Conservation (phyloP, 225 moss, liverwort and hornwort species). For the Polytrichum commune region DNA sequence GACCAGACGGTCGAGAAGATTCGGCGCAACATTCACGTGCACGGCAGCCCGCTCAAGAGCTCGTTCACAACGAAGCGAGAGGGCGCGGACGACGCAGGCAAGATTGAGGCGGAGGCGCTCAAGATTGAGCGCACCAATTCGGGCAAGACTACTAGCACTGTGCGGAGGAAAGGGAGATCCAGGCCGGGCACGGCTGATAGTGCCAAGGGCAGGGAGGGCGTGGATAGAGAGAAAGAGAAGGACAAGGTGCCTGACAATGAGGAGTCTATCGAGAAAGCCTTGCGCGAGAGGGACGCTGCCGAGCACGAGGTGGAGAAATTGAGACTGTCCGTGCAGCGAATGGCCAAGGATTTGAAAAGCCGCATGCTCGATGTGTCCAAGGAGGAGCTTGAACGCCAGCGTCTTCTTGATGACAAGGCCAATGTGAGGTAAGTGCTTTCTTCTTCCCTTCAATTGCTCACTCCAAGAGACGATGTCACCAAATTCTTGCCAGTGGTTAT, state of each 20-base stretch:
- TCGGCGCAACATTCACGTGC: slow-evolving; percentile 92
- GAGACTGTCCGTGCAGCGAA: slow-evolving; percentile 65
- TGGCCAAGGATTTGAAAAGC: slow-evolving; percentile 78
- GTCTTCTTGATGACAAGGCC: slow-evolving; percentile 74
- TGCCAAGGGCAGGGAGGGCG: slow-evolving; percentile 55
- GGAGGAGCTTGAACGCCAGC: slow-evolving; percentile 83
- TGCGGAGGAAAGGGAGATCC: slow-evolving; percentile 52
- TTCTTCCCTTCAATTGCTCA: no score
- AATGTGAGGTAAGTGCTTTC: slow-evolving; percentile 55
- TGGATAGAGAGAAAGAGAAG: slow-evolving; percentile 56
- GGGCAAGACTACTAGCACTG: slow-evolving; percentile 29
- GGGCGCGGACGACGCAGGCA: slow-evolving; percentile 17
- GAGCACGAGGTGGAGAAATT: slow-evolving; percentile 85
- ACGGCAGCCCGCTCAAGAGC: slow-evolving; percentile 51
- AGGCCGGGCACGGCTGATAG: slow-evolving; percentile 49
- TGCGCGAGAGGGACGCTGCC: slow-evolving; percentile 81
- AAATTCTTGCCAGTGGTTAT: no score
- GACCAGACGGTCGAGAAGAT: slow-evolving; percentile 94
- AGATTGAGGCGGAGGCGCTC: slow-evolving; percentile 29
- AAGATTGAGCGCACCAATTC: slow-evolving; percentile 65
- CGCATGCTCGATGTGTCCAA: slow-evolving; percentile 76
- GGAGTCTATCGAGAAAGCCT: slow-evolving; percentile 75
- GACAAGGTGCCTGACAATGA: slow-evolving; percentile 61
- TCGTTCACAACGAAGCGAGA: slow-evolving; percentile 16
- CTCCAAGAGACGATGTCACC: no score